Percentiles rank a stretch among this genome's conserved stretches.
Conservation (phyloP, 164 flowering plant genomes). For the Vitis amurensis region DNA sequence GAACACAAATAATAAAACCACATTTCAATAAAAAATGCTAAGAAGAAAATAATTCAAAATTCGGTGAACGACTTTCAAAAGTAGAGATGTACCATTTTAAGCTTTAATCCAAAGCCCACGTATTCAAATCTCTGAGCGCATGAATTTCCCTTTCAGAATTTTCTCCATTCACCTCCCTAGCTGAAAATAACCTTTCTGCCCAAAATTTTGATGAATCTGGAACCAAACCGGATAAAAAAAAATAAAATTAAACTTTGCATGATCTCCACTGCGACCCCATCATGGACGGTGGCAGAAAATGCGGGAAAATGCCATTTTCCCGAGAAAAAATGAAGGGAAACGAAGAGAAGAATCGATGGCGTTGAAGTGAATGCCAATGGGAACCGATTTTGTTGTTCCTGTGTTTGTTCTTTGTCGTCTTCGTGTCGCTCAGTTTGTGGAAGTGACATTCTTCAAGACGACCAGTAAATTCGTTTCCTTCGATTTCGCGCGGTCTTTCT, state of each 20-base stretch:
- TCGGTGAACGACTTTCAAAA: not conserved
- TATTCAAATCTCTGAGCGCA: not conserved
- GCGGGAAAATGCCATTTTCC: not conserved
- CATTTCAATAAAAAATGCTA: not conserved
- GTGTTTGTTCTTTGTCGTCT: slow-evolving; percentile 2
- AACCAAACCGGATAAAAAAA: not conserved
- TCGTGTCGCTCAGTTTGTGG: slow-evolving; percentile 6
- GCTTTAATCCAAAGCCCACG: not conserved
- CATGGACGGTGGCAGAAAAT: not conserved
- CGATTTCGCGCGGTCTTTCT: slow-evolving; percentile 29
- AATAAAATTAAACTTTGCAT: too few species aligned
- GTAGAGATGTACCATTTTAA: slow-evolving; percentile 16
- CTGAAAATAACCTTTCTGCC: not conserved
- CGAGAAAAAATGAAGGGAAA: slow-evolving; percentile 5
- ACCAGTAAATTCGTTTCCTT: slow-evolving; percentile 31
- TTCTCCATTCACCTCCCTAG: not conserved
- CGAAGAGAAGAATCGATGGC: not conserved
- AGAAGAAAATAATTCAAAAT: not conserved
- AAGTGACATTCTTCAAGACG: slow-evolving; percentile 30
- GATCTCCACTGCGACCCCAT: too few species aligned
- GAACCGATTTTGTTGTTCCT: not conserved
- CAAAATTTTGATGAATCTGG: not conserved
- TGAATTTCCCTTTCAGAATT: not conserved
- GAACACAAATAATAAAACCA: not conserved
- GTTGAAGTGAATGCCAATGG: not conserved